These are phyloP conservation scores for Saturnispora besseyi DNA, from an alignment of 805 yeast genomes.

Conservation along the genomic window DNA sequence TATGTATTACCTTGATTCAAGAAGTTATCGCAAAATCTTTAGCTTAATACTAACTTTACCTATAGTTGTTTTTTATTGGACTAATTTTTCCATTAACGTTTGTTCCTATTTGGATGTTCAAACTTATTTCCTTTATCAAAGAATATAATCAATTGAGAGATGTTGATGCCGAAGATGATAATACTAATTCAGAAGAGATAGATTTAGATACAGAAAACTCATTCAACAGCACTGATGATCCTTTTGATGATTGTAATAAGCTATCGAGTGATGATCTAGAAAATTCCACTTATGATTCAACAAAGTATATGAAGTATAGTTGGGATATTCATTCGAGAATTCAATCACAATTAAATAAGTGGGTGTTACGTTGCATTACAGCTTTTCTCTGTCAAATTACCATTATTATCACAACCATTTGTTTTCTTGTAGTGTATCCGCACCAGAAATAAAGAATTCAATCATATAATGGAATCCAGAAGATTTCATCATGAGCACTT, in stretches of 20 bases:
- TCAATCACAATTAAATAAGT: not conserved
- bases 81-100: slow-evolving; percentile 6
- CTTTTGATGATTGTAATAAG: slow-evolving; percentile 1
- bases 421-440: not conserved
- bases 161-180: not conserved
- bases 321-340: not conserved
- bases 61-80: slow-evolving; percentile 11
- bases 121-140: not conserved
- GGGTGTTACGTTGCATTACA: not conserved
- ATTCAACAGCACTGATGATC: not conserved
- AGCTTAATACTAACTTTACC: not conserved
- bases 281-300: not conserved
- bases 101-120: slow-evolving; percentile 6
- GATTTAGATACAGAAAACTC: not conserved
- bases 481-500: not conserved
- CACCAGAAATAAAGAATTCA: too few relatives aligned
- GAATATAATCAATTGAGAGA: not conserved
- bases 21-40: not conserved
- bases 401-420: not conserved
- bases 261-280: not conserved
- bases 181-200: not conserved
- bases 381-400: not conserved
- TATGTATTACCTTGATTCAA: not conserved
- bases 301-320: not conserved
- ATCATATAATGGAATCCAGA: too few relatives aligned